These are phyloP conservation scores for Aspergillus heteromorphus DNA, from an alignment of 495 filamentous ascomycete genomes.

Conservation along the genomic window DNA sequence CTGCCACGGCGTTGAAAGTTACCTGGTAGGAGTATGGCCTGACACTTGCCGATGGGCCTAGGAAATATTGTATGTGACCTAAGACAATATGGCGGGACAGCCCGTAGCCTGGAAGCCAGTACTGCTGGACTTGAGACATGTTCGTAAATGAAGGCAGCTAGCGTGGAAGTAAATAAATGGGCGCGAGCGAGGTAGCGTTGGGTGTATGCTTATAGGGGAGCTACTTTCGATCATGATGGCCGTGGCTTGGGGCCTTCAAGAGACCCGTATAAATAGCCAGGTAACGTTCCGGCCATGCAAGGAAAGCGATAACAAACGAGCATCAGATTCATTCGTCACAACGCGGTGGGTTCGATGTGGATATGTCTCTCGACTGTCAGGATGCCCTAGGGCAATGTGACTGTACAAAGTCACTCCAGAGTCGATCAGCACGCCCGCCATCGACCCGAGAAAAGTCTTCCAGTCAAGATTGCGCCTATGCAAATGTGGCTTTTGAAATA, in stretches of 20 bases:
- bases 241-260: slow-evolving; percentile 9
- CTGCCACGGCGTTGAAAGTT: slow-evolving; percentile 8
- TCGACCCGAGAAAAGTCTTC: slow-evolving; percentile 1
- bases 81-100: slow-evolving; percentile 51
- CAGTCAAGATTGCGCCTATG: slow-evolving; percentile 4
- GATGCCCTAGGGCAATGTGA: background rate
- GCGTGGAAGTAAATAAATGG: background rate
- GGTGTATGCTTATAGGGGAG: background rate
- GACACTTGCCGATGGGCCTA: slow-evolving; percentile 45
- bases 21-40: slow-evolving; percentile 50
- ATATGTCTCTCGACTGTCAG: background rate
- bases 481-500: slow-evolving; percentile 3
- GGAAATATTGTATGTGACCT: slow-evolving; percentile 48
- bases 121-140: slow-evolving; percentile 31
- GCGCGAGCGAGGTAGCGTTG: slow-evolving; percentile 1
- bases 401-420: background rate
- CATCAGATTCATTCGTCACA: background rate
- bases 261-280: background rate
- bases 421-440: slow-evolving; percentile 8
- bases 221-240: background rate
- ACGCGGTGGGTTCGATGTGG: background rate
- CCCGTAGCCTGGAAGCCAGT: slow-evolving; percentile 50
- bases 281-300: background rate
- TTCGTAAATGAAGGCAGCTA: background rate
- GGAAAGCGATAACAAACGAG: background rate